Evolutionary conservation across 805 yeast species (phyloP).

Genomic region (Lachancea sp.): DNA sequence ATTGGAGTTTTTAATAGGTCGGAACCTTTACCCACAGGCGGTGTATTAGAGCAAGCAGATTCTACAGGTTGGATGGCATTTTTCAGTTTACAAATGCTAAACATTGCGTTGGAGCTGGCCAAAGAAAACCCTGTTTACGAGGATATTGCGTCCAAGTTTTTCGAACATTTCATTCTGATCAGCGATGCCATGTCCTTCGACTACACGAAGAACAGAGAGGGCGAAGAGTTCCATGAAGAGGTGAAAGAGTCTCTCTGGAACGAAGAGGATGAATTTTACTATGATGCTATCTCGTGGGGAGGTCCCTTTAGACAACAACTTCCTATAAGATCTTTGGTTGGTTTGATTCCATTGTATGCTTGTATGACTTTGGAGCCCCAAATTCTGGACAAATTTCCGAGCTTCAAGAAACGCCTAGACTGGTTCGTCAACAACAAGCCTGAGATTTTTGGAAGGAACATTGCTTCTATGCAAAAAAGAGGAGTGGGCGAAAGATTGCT

Average conservation of each 20-base stretch:
- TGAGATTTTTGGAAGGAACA: slow-evolving; percentile 68
- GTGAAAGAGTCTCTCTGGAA: slow-evolving; percentile 76
- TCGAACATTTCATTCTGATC: slow-evolving; percentile 85
- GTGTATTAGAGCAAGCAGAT: slow-evolving; percentile 85
- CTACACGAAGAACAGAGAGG: slow-evolving; percentile 26
- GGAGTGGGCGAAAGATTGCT: slow-evolving; percentile 81
- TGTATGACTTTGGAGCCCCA: slow-evolving; percentile 84
- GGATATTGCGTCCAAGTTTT: slow-evolving; percentile 88
- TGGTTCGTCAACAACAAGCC: slow-evolving; percentile 76
- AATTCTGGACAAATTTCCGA: slow-evolving; percentile 66
- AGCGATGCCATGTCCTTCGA: slow-evolving; percentile 88
- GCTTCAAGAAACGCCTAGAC: slow-evolving; percentile 71
- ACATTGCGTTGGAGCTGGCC: slow-evolving; percentile 85
- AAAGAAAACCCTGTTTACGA: slow-evolving; percentile 81
- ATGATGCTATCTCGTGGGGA: slow-evolving; percentile 86
- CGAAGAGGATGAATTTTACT: slow-evolving; percentile 80
- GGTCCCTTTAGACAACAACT: slow-evolving; percentile 57
- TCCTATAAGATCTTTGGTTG: slow-evolving; percentile 85
- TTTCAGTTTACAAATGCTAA: slow-evolving; percentile 82
- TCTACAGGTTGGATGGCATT: slow-evolving; percentile 98
- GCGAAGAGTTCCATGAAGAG: slow-evolving; percentile 35
- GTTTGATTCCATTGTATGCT: slow-evolving; percentile 87
- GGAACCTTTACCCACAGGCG: slow-evolving; percentile 90
- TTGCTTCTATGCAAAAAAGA: slow-evolving; percentile 71
- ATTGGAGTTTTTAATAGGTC: slow-evolving; percentile 90